phyloP scores from a whole-genome alignment of 768 basidiomycete genomes.

The Russula griseocarnosa region DNA sequence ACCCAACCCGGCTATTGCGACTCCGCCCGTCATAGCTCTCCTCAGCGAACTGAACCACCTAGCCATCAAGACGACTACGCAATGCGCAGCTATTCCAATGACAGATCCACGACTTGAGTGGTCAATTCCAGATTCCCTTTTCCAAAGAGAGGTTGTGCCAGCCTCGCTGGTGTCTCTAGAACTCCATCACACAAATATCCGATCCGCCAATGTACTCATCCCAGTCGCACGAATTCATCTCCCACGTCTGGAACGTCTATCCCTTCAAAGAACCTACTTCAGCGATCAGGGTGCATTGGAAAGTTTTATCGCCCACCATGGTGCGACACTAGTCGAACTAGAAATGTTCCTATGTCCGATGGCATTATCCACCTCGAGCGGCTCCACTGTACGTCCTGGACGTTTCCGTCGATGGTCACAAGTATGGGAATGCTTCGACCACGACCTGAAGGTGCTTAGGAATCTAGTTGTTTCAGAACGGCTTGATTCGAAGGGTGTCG shows the following conservation, averaged over 20 bases:
- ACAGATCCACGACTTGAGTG: not conserved
- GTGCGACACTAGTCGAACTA: conserved; percentile 5
- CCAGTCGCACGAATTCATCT: conserved; percentile 1
- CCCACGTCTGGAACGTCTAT: conserved; percentile 9
- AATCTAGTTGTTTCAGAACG: conserved; percentile 10
- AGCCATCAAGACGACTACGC: conserved; percentile 4
- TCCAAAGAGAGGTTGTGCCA: not conserved
- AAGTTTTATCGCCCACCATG: conserved; percentile 15
- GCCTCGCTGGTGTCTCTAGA: conserved; percentile 14
- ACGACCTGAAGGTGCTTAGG: conserved; percentile 6
- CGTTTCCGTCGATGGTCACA: conserved; percentile 6
- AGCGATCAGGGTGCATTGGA: not conserved
- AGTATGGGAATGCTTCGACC: conserved; percentile 9
- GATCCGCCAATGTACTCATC: not conserved
- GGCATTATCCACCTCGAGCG: not conserved
- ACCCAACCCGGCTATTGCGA: not conserved
- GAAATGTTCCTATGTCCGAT: conserved; percentile 14
- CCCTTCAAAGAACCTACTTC: conserved; percentile 14
- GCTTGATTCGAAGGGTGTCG: conserved; percentile 13
- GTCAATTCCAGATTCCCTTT: not conserved
- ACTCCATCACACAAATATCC: conserved; percentile 7
- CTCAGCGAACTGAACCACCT: conserved; percentile 3
- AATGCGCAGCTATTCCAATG: not conserved
- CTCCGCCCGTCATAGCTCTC: not conserved
- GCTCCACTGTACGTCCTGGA: not conserved